Evolutionary conservation across 495 filamentous ascomycete species (phyloP), one percentile per base, ranked within the genome.

Genomic region (Parmelia sp.): DNA sequence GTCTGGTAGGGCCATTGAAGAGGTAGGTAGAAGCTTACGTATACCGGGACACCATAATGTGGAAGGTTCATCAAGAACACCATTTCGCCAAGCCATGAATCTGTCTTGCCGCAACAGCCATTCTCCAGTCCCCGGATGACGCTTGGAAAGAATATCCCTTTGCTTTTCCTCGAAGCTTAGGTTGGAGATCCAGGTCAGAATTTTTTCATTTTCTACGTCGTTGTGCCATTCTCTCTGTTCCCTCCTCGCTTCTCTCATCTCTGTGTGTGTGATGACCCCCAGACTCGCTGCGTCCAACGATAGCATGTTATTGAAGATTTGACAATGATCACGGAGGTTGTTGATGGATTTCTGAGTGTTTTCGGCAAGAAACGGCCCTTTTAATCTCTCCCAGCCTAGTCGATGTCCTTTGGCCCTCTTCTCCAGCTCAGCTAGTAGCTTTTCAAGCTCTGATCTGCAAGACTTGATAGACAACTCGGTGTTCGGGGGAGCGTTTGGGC

Each of bases 21-120:
- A 29, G n/a, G 23, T 12, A 29, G 7, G 3, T 4, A 39, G 3
- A 12, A 8, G n/a, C 45, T 60, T 37, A 58, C 59, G 58, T 35
- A 66, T 56, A 15, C 64, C 64, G 6, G 58, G 59, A 62, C 64
- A 66, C 58, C 58, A 66, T 33, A 66, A 33, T 27, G 37, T 37
- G 35, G 59, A 61, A 1, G 59, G 59, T 23, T 29, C 17, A 1
- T 45, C 31, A 27, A 33, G 33, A 35, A 36, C n/a, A 27, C 56
- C 56, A 64, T 57, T 59, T 19, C 53, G 56, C 62, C 62, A 64
- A 25, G 3, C n/a, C 19, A 59, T 21, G 42, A 64, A 64, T 12
- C 9, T 19, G 15, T 57, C 62, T 35, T 17, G 31, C 2, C 49
- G 12, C 36, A 64, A 59, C 2, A 64, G 56, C 62, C 62, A 64